These are phyloP conservation scores for Lepiota venenata DNA, from an alignment of 768 basidiomycete species.

Conservation along the genomic window DNA sequence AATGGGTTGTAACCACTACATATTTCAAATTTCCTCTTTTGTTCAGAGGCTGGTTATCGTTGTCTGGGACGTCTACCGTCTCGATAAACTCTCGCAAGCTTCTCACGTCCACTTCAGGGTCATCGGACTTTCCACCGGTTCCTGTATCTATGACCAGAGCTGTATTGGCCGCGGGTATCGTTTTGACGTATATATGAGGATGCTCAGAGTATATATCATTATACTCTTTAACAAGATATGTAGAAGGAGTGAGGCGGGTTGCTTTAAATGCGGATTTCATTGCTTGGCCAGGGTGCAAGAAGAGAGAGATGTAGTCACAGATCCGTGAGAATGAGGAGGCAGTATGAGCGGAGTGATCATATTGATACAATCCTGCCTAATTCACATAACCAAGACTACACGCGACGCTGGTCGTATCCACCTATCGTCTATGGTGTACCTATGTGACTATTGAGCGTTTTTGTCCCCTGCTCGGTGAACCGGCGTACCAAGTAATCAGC, in stretches of 20 bases:
- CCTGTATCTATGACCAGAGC: slow-evolving; percentile 54
- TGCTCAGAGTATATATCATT: slow-evolving; percentile 49
- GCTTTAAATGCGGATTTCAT: slow-evolving; percentile 24
- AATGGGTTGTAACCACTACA: slow-evolving; percentile 47
- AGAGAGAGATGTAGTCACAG: neutral
- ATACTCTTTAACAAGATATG: slow-evolving; percentile 45
- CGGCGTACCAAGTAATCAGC: no score
- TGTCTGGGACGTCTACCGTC: slow-evolving; percentile 37
- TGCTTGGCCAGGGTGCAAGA: neutral
- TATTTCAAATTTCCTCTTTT: slow-evolving; percentile 37
- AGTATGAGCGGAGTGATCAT: no score
- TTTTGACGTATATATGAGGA: slow-evolving; percentile 53
- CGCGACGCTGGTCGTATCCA: no score
- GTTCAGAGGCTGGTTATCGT: slow-evolving; percentile 42
- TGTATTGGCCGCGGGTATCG: slow-evolving; percentile 32
- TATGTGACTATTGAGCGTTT: no score
- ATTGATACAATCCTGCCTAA: no score
- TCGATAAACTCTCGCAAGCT: slow-evolving; percentile 49
- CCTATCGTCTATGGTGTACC: no score
- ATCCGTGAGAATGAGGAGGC: no score
- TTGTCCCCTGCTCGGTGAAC: no score
- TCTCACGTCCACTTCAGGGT: slow-evolving; percentile 35
- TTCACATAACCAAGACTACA: no score
- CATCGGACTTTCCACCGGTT: slow-evolving; percentile 45
- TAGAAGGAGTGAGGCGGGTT: slow-evolving; percentile 25